Evolutionary conservation across 805 yeast species (phyloP).

Genomic region (Ogataea henricii): DNA sequence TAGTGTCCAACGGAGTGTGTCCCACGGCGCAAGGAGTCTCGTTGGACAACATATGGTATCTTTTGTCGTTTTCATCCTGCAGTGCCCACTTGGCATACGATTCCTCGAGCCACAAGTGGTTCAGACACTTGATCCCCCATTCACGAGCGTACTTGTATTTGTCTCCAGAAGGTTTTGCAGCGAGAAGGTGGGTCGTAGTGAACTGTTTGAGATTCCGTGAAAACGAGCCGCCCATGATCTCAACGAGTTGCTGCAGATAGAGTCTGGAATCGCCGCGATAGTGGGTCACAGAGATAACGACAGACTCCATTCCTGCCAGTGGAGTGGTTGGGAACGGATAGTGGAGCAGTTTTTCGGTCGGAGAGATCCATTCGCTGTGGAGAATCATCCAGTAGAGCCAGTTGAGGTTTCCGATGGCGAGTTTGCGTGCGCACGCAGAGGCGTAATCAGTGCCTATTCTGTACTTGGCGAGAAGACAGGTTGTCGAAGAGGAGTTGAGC

Average conservation of each 20-base stretch:
- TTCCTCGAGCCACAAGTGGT: constrained; percentile 89
- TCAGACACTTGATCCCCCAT: constrained; percentile 70
- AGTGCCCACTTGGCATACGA: constrained; percentile 64
- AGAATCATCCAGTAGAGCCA: constrained; percentile 77
- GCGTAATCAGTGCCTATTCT: constrained; percentile 59
- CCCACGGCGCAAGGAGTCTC: constrained; percentile 54
- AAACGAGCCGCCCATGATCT: constrained; percentile 73
- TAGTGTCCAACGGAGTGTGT: constrained; percentile 39
- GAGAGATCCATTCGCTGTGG: constrained; percentile 55
- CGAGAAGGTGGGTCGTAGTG: constrained; percentile 70
- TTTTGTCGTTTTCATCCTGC: constrained; percentile 45
- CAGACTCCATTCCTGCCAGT: constrained; percentile 53
- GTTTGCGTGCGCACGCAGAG: constrained; percentile 41
- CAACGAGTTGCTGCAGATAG: constrained; percentile 65
- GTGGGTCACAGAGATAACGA: constrained; percentile 69
- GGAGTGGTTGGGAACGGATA: constrained; percentile 63
- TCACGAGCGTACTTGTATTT: constrained; percentile 72
- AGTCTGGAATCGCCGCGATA: constrained; percentile 83
- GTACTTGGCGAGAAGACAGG: constrained; percentile 62
- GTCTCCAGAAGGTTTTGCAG: constrained; percentile 66
- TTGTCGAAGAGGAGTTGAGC: constrained; percentile 14
- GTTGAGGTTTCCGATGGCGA: constrained; percentile 62
- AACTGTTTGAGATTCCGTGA: constrained; percentile 61
- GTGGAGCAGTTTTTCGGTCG: constrained; percentile 56
- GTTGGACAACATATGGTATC: constrained; percentile 48